Evolutionary conservation across 106 monocot species (phyloP).

Genomic region (Ottelia alismoides): DNA sequence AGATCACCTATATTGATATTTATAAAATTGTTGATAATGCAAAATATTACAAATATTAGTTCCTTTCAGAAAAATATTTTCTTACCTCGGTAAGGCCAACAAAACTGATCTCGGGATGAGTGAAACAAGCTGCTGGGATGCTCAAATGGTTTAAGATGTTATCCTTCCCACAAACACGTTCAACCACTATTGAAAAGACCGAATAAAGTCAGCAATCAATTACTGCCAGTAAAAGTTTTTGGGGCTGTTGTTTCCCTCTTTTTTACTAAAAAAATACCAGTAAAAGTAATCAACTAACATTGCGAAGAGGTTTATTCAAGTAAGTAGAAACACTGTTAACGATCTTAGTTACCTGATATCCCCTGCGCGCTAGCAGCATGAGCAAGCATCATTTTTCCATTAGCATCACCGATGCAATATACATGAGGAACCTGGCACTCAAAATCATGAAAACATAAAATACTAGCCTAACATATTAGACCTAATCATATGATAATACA

Average conservation of each 20-base stretch:
- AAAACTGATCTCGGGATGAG: conserved; percentile 97
- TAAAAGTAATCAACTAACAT: too few relatives aligned
- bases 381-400: conserved; percentile 99
- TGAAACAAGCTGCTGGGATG: conserved; percentile 98
- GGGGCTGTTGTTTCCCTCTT: too few relatives aligned
- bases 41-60: too few relatives aligned
- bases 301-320: too few relatives aligned
- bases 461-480: background rate
- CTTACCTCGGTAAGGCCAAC: conserved; percentile 93
- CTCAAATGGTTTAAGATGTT: conserved; percentile 93
- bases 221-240: background rate
- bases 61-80: too few relatives aligned
- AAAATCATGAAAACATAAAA: background rate
- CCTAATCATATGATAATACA: background rate
- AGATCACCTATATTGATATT: too few relatives aligned
- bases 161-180: conserved; percentile 69
- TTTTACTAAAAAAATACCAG: too few relatives aligned
- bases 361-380: conserved; percentile 99
- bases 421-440: conserved; percentile 64
- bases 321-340: background rate
- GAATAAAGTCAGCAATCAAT: conserved; percentile 1
- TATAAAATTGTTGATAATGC: too few relatives aligned
- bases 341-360: conserved; percentile 59
- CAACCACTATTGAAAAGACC: conserved; percentile 52
- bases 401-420: conserved; percentile 97